These are phyloP conservation scores for Trifolium dubium DNA, from an alignment of 306 rosid genomes.

Conservation along the genomic window DNA sequence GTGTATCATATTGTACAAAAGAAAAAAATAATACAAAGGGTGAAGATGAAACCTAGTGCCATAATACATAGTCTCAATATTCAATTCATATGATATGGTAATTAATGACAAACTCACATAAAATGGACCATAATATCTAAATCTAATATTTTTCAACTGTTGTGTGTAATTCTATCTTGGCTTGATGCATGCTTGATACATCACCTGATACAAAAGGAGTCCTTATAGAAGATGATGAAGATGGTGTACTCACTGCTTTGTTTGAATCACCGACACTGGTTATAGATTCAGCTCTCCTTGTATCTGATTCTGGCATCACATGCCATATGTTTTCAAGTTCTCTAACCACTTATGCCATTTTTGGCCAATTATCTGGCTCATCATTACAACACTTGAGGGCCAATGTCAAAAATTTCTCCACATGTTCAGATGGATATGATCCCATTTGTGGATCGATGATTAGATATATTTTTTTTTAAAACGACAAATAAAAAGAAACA, in stretches of 20 bases:
- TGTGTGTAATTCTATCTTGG: slow-evolving; percentile 67
- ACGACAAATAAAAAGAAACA: too few relatives aligned
- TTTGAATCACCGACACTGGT: slow-evolving; percentile 43
- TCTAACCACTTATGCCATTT: slow-evolving; percentile 80
- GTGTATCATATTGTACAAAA: slow-evolving; percentile 30
- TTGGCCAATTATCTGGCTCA: slow-evolving; percentile 79
- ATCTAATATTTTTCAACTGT: slow-evolving; percentile 18
- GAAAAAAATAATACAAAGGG: slow-evolving; percentile 28
- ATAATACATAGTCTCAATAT: slow-evolving; percentile 26
- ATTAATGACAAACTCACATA: neutral
- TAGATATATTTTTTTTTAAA: too few relatives aligned
- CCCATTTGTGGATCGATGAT: slow-evolving; percentile 78
- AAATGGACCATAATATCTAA: neutral
- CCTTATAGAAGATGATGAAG: slow-evolving; percentile 65
- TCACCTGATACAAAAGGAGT: slow-evolving; percentile 66
- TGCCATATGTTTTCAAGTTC: slow-evolving; percentile 77
- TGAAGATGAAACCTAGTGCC: slow-evolving; percentile 25
- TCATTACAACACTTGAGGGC: slow-evolving; percentile 79
- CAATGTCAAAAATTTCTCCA: slow-evolving; percentile 66
- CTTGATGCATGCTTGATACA: slow-evolving; percentile 76
- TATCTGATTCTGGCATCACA: slow-evolving; percentile 68
- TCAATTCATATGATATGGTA: slow-evolving; percentile 25
- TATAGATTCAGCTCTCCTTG: slow-evolving; percentile 34
- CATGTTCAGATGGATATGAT: slow-evolving; percentile 74
- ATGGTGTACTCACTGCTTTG: slow-evolving; percentile 45